Percentiles rank a stretch among this genome's conserved stretches.
phyloP scores from a whole-genome alignment of 1,284 basidiomycete species.

The Clitocybe nebularis region DNA sequence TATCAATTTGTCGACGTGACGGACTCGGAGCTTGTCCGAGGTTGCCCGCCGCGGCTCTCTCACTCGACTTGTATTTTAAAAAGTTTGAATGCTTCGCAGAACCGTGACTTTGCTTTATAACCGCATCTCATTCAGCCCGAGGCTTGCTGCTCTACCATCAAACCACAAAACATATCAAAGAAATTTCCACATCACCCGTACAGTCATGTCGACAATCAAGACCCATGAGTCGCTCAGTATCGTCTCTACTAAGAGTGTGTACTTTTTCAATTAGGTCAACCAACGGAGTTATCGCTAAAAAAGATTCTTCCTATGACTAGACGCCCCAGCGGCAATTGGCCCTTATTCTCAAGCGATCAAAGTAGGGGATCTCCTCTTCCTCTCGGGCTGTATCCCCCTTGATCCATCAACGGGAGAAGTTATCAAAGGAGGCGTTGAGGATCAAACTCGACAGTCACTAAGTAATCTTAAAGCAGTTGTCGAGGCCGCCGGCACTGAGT shows the following conservation, averaged over 20 bases:
- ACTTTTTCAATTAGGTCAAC: conserved; percentile 8
- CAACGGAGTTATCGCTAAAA: conserved; percentile 4
- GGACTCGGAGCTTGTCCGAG: too few species aligned
- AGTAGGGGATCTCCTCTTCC: conserved; percentile 82
- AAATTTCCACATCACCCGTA: conserved; percentile 14
- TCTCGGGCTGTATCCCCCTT: conserved; percentile 88
- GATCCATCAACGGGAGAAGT: conserved; percentile 74
- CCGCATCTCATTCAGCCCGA: conserved; percentile 10
- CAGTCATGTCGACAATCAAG: conserved; percentile 35
- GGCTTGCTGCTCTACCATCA: conserved; percentile 5
- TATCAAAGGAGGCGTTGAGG: conserved; percentile 77
- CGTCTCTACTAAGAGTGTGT: conserved; percentile 51
- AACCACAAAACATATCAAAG: conserved; percentile 6
- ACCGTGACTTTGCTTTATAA: conserved; percentile 14
- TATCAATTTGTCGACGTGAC: too few species aligned
- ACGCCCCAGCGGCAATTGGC: conserved; percentile 83
- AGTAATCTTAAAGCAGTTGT: conserved; percentile 85
- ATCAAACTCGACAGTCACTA: conserved; percentile 82
- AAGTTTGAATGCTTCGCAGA: conserved; percentile 2
- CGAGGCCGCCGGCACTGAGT: conserved; percentile 74
- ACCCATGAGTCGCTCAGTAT: conserved; percentile 51
- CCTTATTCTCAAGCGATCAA: conserved; percentile 91
- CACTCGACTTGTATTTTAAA: neutral
- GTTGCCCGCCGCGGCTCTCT: too few species aligned
- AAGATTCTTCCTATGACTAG: conserved; percentile 34